Conservation (phyloP, 2,329 filamentous ascomycete genomes). For the Pseudocercospora fijiensis region DNA sequence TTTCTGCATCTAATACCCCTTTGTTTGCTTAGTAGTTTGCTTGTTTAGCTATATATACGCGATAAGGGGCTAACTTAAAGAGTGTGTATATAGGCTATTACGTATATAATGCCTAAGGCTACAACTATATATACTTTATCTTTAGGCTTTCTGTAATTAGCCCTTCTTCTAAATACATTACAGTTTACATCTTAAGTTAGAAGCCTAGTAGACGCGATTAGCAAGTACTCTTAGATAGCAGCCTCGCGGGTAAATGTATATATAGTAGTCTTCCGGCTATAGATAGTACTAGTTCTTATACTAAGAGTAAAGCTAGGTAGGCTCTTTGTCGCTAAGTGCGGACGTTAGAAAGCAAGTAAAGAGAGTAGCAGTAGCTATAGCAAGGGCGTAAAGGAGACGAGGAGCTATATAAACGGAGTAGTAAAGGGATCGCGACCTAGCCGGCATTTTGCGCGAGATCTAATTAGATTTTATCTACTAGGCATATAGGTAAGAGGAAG, state of each 20-base stretch:
- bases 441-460: conserved; percentile 1
- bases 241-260: background rate
- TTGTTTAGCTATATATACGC: no score
- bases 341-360: background rate
- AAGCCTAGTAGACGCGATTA: background rate
- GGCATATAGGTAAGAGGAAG: background rate
- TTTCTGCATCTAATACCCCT: no score
- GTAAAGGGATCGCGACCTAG: background rate
- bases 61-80: no score
- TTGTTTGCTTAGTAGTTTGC: no score
- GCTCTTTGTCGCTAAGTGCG: background rate
- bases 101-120: no score
- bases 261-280: conserved; percentile 17
- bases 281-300: conserved; percentile 27
- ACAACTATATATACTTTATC: no score
- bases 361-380: background rate
- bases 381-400: background rate
- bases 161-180: no score
- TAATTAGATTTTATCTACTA: background rate
- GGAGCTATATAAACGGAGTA: background rate
- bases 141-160: no score
- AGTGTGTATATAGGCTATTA: no score
- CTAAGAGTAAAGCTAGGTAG: conserved; percentile 19
- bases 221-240: background rate
- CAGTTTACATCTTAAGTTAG: no score